Evolutionary conservation across 176 grass and related monocot species (phyloP).

Genomic region (Aegilops bicornis): DNA sequence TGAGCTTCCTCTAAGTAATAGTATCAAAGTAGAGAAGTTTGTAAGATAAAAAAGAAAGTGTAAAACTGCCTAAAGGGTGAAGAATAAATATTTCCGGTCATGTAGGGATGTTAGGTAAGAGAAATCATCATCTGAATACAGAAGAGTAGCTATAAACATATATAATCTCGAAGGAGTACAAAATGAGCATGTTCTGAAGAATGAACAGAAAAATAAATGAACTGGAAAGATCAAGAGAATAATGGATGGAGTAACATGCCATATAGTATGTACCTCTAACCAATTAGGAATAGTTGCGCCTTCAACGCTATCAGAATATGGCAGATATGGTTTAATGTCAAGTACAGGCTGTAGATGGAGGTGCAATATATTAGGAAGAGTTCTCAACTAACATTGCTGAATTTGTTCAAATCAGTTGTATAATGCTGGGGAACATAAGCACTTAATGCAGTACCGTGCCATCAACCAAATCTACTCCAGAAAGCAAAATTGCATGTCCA

Average conservation of each 20-base stretch:
- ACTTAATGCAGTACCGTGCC: slow-evolving; percentile 52
- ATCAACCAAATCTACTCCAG: slow-evolving; percentile 98
- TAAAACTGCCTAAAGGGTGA: neutral
- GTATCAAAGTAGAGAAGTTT: neutral
- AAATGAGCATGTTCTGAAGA: neutral
- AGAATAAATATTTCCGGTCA: slow-evolving; percentile 10
- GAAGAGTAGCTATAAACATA: neutral
- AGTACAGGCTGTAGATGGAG: slow-evolving; percentile 77
- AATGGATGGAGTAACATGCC: neutral
- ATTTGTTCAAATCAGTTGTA: neutral
- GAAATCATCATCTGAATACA: neutral
- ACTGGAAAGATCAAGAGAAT: neutral
- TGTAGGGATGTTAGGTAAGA: neutral
- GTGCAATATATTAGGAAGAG: slow-evolving; percentile 39
- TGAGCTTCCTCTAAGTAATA: neutral
- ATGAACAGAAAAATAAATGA: neutral
- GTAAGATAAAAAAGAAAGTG: neutral
- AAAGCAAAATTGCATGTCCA: slow-evolving; percentile 76
- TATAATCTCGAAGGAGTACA: neutral
- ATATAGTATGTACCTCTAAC: slow-evolving; percentile 58
- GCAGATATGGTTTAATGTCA: slow-evolving; percentile 98
- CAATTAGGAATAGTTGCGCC: slow-evolving; percentile 60
- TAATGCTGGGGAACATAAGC: slow-evolving; percentile 17
- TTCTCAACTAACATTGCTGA: slow-evolving; percentile 26
- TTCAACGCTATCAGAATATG: slow-evolving; percentile 77